These are phyloP conservation scores for Asterella californica DNA, from an alignment of 225 moss, liverwort and hornwort genomes.

Conservation along the genomic window DNA sequence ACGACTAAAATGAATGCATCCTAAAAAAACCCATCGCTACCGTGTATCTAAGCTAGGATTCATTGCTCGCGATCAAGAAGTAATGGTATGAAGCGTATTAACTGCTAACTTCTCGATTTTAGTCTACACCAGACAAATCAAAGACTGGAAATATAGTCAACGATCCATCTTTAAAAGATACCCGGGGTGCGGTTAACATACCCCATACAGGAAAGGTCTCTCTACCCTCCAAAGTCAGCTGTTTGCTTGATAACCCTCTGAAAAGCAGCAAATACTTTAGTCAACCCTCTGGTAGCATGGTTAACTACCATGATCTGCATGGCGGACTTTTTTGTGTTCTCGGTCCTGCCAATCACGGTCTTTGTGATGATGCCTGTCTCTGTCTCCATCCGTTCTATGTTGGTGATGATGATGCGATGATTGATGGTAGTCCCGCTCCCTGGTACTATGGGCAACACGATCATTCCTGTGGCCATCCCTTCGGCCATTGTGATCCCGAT, in stretches of 20 bases:
- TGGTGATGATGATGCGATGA: constrained; percentile 44
- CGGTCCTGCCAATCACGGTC: constrained; percentile 45
- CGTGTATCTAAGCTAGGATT: constrained; percentile 4
- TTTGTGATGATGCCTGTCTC: constrained; percentile 40
- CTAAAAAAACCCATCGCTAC: constrained; percentile 17
- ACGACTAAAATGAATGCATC: constrained; percentile 19
- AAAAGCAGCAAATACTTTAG: constrained; percentile 17
- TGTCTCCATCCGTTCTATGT: constrained; percentile 44
- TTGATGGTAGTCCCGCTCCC: constrained; percentile 44
- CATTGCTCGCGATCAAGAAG: constrained; percentile 9
- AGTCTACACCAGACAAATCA: constrained; percentile 29
- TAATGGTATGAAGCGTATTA: constrained; percentile 3
- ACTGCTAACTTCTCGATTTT: constrained; percentile 15
- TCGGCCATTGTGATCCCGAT: constrained; percentile 41
- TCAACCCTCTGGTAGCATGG: constrained; percentile 1
- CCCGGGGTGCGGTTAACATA: constrained; percentile 11
- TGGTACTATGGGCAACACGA: constrained; percentile 28
- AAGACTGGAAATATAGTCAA: constrained; percentile 22
- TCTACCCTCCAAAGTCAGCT: constrained; percentile 20
- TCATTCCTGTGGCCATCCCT: constrained; percentile 43
- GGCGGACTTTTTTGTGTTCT: constrained; percentile 39
- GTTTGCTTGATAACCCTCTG: constrained; percentile 9
- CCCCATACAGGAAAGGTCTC: constrained; percentile 17
- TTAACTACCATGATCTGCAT: constrained; percentile 40
- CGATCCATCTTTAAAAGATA: constrained; percentile 15